A percentile compares a stretch with the other conserved stretches of the same genome.
These are phyloP conservation scores for Mantamonas sphyraenae DNA, from an alignment of 78 protist species.

Conservation along the genomic window DNA sequence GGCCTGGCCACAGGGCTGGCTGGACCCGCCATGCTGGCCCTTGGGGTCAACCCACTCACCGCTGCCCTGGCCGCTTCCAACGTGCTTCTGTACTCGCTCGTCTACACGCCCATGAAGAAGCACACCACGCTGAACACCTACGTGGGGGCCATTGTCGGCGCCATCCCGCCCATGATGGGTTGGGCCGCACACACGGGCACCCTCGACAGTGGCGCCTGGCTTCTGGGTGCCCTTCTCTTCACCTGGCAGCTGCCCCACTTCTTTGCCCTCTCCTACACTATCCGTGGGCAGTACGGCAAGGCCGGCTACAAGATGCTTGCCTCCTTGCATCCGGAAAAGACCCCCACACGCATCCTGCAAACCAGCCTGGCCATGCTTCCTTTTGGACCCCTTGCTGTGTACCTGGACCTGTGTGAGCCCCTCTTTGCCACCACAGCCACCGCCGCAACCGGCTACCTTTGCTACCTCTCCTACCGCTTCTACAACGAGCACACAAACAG, in stretches of 20 bases:
- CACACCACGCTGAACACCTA: constrained; percentile 66
- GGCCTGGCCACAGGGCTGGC: background rate
- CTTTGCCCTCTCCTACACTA: constrained; percentile 64
- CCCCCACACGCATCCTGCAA: constrained; percentile 6
- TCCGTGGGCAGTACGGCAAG: constrained; percentile 27
- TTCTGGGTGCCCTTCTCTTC: constrained; percentile 46
- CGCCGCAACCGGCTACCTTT: background rate
- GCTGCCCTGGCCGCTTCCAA: constrained; percentile 68
- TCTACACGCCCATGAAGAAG: constrained; percentile 83
- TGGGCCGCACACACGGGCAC: constrained; percentile 42
- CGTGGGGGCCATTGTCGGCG: constrained; percentile 90
- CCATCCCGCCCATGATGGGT: constrained; percentile 93
- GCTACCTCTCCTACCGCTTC: constrained; percentile 4
- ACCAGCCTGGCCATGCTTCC: constrained; percentile 15
- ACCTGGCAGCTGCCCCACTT: constrained; percentile 93
- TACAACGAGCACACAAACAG: background rate
- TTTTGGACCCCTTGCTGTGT: background rate
- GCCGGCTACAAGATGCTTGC: constrained; percentile 65
- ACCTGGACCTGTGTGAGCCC: background rate
- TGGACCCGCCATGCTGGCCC: constrained; percentile 20
- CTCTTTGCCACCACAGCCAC: constrained; percentile 5
- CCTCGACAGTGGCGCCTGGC: constrained; percentile 9
- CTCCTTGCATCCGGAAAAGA: constrained; percentile 43
- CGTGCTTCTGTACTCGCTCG: constrained; percentile 57
- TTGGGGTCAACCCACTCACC: constrained; percentile 25